Evolutionary conservation across 108 stramenopile species (phyloP).

Genomic region (Cyclotella atomus): DNA sequence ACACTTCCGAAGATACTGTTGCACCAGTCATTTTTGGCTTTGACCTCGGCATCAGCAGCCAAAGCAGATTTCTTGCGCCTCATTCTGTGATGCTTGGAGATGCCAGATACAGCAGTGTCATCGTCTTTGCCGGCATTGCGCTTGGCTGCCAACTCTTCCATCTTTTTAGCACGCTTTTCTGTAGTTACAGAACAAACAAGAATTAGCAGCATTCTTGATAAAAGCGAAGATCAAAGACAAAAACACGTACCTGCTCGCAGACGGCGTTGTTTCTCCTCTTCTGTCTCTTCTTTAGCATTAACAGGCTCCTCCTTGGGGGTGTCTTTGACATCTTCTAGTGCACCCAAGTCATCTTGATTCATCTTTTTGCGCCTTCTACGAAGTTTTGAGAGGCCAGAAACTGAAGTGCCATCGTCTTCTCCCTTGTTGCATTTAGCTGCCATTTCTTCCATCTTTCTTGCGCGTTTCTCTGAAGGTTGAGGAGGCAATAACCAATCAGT

Average conservation of each 20-base stretch:
- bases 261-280: slow-evolving; percentile 41
- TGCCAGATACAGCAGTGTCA: slow-evolving; percentile 50
- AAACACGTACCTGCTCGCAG: slow-evolving; percentile 30
- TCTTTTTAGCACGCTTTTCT: slow-evolving; percentile 49
- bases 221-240: too few species aligned
- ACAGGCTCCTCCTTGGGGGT: slow-evolving; percentile 1
- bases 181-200: too few species aligned
- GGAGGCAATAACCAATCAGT: background rate
- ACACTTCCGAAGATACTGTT: slow-evolving; percentile 30
- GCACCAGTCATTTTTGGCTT: slow-evolving; percentile 40
- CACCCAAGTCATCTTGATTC: slow-evolving; percentile 6
- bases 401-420: slow-evolving; percentile 34
- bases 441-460: slow-evolving; percentile 52
- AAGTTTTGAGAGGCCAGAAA: slow-evolving; percentile 45
- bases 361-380: slow-evolving; percentile 47
- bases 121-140: slow-evolving; percentile 38
- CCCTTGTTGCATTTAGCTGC: slow-evolving; percentile 32
- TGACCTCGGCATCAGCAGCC: slow-evolving; percentile 42
- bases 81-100: slow-evolving; percentile 45
- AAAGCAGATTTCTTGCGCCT: slow-evolving; percentile 54
- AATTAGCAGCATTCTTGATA: too few species aligned
- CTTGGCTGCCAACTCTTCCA: slow-evolving; percentile 43
- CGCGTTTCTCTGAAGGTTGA: slow-evolving; percentile 27
- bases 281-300: slow-evolving; percentile 30
- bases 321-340: background rate